These are phyloP conservation scores for Kodamaea kakaduensis DNA, from an alignment of 805 yeast species.

Conservation along the genomic window DNA sequence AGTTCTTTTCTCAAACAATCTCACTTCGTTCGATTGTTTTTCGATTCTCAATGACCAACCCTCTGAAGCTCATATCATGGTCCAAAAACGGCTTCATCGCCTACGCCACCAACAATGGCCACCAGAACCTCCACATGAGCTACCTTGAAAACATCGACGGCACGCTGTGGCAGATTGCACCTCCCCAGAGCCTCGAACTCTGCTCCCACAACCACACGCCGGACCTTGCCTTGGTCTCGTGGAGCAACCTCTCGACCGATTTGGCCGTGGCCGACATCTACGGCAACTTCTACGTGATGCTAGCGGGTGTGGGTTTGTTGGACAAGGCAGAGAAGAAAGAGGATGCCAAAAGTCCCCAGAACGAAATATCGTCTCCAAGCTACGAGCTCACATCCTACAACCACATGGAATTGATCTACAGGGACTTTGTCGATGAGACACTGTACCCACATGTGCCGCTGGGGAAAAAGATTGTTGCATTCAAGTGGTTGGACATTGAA, in stretches of 20 bases:
- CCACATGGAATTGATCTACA: slow-evolving; percentile 46
- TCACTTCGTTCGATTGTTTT: too few relatives aligned
- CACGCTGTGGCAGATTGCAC: slow-evolving; percentile 69
- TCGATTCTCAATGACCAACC: neutral
- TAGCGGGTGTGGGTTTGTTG: slow-evolving; percentile 41
- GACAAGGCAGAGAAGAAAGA: slow-evolving; percentile 26
- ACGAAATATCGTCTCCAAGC: slow-evolving; percentile 27
- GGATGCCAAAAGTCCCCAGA: slow-evolving; percentile 6
- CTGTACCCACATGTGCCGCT: slow-evolving; percentile 10
- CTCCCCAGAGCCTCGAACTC: slow-evolving; percentile 39
- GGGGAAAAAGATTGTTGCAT: slow-evolving; percentile 36
- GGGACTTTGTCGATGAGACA: slow-evolving; percentile 29
- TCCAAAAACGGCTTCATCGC: slow-evolving; percentile 83
- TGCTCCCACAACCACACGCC: slow-evolving; percentile 27
- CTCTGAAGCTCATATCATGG: slow-evolving; percentile 54
- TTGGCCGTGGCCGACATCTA: slow-evolving; percentile 70
- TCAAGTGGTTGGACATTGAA: slow-evolving; percentile 73
- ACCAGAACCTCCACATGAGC: slow-evolving; percentile 50
- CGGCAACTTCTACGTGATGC: slow-evolving; percentile 51
- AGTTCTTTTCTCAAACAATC: too few relatives aligned
- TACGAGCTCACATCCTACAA: slow-evolving; percentile 43
- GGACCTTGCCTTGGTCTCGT: slow-evolving; percentile 47
- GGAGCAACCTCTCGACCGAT: slow-evolving; percentile 80
- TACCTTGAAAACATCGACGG: slow-evolving; percentile 76
- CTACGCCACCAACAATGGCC: slow-evolving; percentile 44